Evolutionary conservation across 179 eudicot species (phyloP), one percentile per base, ranked within the genome.

Genomic region (Pouteria campechiana): DNA sequence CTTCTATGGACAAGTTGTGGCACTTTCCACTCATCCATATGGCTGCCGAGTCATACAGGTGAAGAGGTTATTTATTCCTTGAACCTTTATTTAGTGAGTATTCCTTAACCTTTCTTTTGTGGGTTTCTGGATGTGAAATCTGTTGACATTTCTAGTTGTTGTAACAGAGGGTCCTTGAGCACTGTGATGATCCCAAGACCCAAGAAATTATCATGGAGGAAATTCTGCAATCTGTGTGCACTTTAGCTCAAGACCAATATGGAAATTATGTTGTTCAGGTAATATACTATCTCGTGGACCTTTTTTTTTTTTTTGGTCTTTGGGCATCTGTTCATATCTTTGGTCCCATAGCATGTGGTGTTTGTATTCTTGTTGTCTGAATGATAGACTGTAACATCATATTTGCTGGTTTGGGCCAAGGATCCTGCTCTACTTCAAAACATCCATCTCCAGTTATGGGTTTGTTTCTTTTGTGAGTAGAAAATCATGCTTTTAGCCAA

Each of bases 261-360:
- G 97, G 97, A 24, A 89, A 89, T 50, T 89, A 89, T 55, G 97
- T 89, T 44, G 75, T 89, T 54, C 95, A 89, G 95, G 93, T 84
- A 47, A 9, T 42, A 14, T 29, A 27, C 12, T 17, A 28, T 24
- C 1, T n/a, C 15, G 1, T 17, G 17, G 5, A 16, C 4, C 6
- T 31, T 37, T n/a, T n/a, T n/a, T n/a, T n/a, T n/a, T n/a, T n/a
- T n/a, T n/a, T n/a, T n/a, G n/a, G n/a, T n/a, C n/a, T n/a, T n/a
- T n/a, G n/a, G n/a, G n/a, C n/a, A n/a, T n/a, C n/a, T n/a, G n/a
- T n/a, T n/a, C n/a, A n/a, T n/a, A n/a, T n/a, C n/a, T n/a, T n/a
- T n/a, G n/a, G n/a, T n/a, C n/a, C n/a, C n/a, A n/a, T n/a, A n/a
- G n/a, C n/a, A n/a, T n/a, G n/a, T n/a, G n/a, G n/a, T n/a, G n/a